Percentiles rank a stretch among this genome's conserved stretches.
Evolutionary conservation across 106 monocot genomes (phyloP).

Genomic region (Posidonia australis): DNA sequence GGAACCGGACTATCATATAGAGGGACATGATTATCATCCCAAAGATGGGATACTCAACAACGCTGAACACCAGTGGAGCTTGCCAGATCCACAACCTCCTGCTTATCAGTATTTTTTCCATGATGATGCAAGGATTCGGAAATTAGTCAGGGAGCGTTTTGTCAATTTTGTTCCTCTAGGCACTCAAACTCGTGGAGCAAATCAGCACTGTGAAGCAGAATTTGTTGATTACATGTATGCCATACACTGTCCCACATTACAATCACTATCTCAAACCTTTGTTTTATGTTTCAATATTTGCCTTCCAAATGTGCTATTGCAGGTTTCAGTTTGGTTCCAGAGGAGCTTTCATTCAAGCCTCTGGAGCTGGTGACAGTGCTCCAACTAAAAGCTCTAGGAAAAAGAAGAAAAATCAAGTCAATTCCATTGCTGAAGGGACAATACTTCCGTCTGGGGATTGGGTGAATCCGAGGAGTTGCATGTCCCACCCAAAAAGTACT

Average conservation of each 20-base stretch:
- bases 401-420: slow-evolving; percentile 17
- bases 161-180: slow-evolving; percentile 63
- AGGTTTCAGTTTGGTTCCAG: slow-evolving; percentile 43
- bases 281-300: slow-evolving; percentile 7
- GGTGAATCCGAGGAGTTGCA: slow-evolving; percentile 31
- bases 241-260: neutral
- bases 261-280: neutral
- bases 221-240: slow-evolving; percentile 63
- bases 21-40: slow-evolving; percentile 9
- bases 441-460: slow-evolving; percentile 20
- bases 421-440: slow-evolving; percentile 5
- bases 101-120: slow-evolving; percentile 61
- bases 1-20: slow-evolving; percentile 12
- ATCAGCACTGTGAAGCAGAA: slow-evolving; percentile 20
- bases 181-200: slow-evolving; percentile 12
- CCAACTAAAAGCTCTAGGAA: slow-evolving; percentile 11
- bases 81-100: slow-evolving; percentile 44
- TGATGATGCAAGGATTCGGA: slow-evolving; percentile 44
- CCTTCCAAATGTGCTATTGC: neutral
- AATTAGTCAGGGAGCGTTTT: slow-evolving; percentile 39
- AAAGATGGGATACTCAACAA: slow-evolving; percentile 5
- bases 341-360: slow-evolving; percentile 6
- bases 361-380: neutral
- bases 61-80: slow-evolving; percentile 5
- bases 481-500: slow-evolving; percentile 44